Base-by-base conservation (phyloP, 495 filamentous ascomycete species). In the Talaromyces adpressus region DNA sequence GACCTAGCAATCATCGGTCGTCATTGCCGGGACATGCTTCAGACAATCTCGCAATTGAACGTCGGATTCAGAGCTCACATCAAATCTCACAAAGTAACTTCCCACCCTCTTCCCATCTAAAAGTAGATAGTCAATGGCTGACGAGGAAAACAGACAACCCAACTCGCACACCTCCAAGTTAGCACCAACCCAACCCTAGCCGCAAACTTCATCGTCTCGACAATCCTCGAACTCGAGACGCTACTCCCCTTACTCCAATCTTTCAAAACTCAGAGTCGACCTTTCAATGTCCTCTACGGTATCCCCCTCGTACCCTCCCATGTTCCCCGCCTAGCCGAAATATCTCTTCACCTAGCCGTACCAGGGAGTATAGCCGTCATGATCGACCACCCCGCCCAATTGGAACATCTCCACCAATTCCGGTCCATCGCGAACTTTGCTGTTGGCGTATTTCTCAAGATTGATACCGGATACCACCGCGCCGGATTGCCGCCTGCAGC, bases 31-130 rank as follows among this genome's bases (percentile, higher is more conserved):
- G 76, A 84, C 57, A 93, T 96, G 88, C 82, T 91, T 14, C 75
- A 86, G 57, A 84, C 89, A 0, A 80, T 82, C 4, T 68, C 80
- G 52, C 65, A 70, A 36, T 77, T 93, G 4, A 79, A 78, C 1
- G 77, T 93, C 23, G 82, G 81, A 25, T 95, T 92, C 77, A 77
- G 92, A 61, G 86, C 89, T 6, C 92, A 96, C 73, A 85, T 94
- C 61, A 96, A 96, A 68, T 90, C 90, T 23, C 92, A 96, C 70
- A 96, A 96, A 75, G 91, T 88, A 70, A 56, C 7, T 20, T n/a
- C n/a, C n/a, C n/a, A n/a, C 9, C 5, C 16, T 6, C 20, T 8
- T 6, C 20, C 20, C n/a, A n/a, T n/a, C n/a, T n/a, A n/a, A n/a
- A n/a, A n/a, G n/a, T n/a, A n/a, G n/a, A n/a, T n/a, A n/a, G n/a